Evolutionary conservation across 805 yeast genomes (phyloP).

Genomic region (Cyberlindnera sargentensis): DNA sequence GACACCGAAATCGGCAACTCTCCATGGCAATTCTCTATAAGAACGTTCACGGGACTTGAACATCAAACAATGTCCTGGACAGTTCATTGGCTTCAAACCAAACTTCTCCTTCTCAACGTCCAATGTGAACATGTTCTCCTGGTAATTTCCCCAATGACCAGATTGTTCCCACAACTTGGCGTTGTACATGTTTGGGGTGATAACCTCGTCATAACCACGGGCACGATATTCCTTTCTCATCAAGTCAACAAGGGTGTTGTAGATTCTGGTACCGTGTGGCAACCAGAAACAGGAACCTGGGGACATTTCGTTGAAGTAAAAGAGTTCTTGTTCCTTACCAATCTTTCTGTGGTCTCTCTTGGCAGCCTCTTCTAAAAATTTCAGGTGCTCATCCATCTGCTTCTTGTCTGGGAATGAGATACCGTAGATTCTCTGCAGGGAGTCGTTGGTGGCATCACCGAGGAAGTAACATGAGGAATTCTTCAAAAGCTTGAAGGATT

Average conservation of each 20-base stretch:
- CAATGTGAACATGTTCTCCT: conserved; percentile 94
- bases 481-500: conserved; percentile 88
- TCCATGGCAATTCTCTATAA: conserved; percentile 95
- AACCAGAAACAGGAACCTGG: conserved; percentile 99
- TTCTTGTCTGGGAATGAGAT: conserved; percentile 98
- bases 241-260: conserved; percentile 76
- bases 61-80: conserved; percentile 90
- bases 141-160: conserved; percentile 97
- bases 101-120: conserved; percentile 94
- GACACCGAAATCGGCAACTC: conserved; percentile 98
- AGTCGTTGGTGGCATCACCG: conserved; percentile 89
- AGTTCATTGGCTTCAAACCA: conserved; percentile 93
- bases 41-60: conserved; percentile 91
- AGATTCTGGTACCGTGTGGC: conserved; percentile 98
- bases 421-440: conserved; percentile 96
- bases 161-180: conserved; percentile 97
- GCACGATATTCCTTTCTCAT: conserved; percentile 78
- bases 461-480: conserved; percentile 94
- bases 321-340: conserved; percentile 94
- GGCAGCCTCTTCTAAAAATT: conserved; percentile 93
- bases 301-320: conserved; percentile 91
- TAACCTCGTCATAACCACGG: conserved; percentile 97
- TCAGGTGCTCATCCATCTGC: conserved; percentile 88
- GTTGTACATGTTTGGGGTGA: conserved; percentile 98
- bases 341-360: conserved; percentile 94